Conservation (phyloP, 805 yeast genomes). For the Metschnikowia kunwiensis region DNA sequence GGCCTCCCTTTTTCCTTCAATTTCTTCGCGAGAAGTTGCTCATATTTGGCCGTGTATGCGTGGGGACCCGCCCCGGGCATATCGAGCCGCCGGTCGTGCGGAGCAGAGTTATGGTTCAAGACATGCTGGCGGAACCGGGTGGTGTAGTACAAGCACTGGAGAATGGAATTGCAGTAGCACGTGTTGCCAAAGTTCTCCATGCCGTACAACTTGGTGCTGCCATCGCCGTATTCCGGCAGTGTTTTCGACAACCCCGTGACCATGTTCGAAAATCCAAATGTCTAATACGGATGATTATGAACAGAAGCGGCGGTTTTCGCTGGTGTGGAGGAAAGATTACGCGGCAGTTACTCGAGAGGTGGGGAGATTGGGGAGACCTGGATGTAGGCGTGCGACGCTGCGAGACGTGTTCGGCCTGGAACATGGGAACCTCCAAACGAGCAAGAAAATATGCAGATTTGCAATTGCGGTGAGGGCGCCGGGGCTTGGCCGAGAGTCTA, state of each 20-base stretch:
- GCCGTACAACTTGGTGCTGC: slow-evolving; percentile 68
- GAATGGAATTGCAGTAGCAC: slow-evolving; percentile 89
- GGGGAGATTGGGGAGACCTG: not conserved
- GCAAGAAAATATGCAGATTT: too few relatives aligned
- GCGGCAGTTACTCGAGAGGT: slow-evolving; percentile 6
- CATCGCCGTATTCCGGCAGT: slow-evolving; percentile 56
- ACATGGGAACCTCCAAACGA: too few relatives aligned
- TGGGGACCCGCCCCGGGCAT: slow-evolving; percentile 34
- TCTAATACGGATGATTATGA: too few relatives aligned
- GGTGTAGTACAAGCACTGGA: slow-evolving; percentile 83
- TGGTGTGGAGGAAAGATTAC: slow-evolving; percentile 7
- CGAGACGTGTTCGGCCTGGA: not conserved
- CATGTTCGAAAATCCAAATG: too few relatives aligned
- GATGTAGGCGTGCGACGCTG: not conserved
- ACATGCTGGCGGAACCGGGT: slow-evolving; percentile 59
- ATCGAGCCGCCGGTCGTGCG: slow-evolving; percentile 31
- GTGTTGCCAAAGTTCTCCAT: slow-evolving; percentile 88
- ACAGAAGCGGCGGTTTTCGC: not conserved
- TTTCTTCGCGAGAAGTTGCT: slow-evolving; percentile 36
- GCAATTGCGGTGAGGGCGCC: too few relatives aligned
- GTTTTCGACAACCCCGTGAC: too few relatives aligned
- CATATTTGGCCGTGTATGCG: slow-evolving; percentile 38
- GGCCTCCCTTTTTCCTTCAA: slow-evolving; percentile 28
- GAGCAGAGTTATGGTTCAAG: slow-evolving; percentile 27
- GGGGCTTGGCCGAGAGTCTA: too few relatives aligned